Percentiles rank a stretch among this genome's conserved stretches.
phyloP scores from a whole-genome alignment of 2,329 filamentous ascomycete species.

The Clarireedia monteithiana region DNA sequence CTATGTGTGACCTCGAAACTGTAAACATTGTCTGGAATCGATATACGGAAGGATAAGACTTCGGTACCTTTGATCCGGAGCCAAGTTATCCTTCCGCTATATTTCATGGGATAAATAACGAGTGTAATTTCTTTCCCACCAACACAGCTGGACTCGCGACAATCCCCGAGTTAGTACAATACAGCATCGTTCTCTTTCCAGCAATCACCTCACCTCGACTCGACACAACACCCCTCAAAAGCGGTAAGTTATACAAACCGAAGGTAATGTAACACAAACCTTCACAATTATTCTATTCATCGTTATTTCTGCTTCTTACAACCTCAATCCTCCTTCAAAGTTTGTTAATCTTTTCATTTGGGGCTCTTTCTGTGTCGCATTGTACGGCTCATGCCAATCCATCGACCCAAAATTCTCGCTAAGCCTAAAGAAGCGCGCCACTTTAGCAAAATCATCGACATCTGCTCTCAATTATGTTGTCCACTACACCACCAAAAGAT shows the following conservation, averaged over 20 bases:
- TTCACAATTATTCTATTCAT: not conserved
- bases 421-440: constrained; percentile 11
- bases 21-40: constrained; percentile 8
- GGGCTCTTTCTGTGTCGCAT: constrained; percentile 5
- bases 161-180: not conserved
- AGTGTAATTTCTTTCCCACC: not conserved
- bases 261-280: constrained; percentile 10
- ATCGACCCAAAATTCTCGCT: constrained; percentile 11
- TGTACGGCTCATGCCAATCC: constrained; percentile 9
- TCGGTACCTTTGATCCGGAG: constrained; percentile 3
- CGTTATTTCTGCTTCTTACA: not conserved
- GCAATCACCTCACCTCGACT: not conserved
- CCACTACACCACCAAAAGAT: constrained; percentile 8
- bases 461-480: constrained; percentile 6
- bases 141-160: not conserved
- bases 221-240: not conserved
- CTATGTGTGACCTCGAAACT: constrained; percentile 8
- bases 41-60: constrained; percentile 6
- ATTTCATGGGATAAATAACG: constrained; percentile 4
- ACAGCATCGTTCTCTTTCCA: constrained; percentile 3
- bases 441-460: constrained; percentile 12
- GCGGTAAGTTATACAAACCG: constrained; percentile 7
- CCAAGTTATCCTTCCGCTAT: constrained; percentile 1
- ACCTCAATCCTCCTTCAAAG: not conserved
- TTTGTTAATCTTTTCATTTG: not conserved